These are phyloP conservation scores for Fusarium abutilonis DNA, from an alignment of 2,329 filamentous ascomycete genomes.

Conservation along the genomic window DNA sequence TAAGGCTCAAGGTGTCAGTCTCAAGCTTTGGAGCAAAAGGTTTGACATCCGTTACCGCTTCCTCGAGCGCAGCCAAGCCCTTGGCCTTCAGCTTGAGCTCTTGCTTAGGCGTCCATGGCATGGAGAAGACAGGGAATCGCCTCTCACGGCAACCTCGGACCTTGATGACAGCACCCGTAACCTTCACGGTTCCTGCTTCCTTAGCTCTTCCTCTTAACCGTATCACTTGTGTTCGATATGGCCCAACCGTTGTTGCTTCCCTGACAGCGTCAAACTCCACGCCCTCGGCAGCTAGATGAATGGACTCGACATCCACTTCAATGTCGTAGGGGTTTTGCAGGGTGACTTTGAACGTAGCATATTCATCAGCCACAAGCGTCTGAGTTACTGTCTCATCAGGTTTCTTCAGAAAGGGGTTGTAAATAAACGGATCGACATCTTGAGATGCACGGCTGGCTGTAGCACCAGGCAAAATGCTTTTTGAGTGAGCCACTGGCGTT, in stretches of 20 bases:
- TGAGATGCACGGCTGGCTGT: conserved; percentile 63
- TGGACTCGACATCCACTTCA: conserved; percentile 86
- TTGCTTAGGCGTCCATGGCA: conserved; percentile 76
- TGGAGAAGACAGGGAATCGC: conserved; percentile 83
- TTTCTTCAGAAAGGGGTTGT: conserved; percentile 88
- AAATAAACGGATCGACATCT: conserved; percentile 86
- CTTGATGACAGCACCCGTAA: conserved; percentile 82
- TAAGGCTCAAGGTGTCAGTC: conserved; percentile 67
- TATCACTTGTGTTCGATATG: conserved; percentile 84
- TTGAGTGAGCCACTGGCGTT: conserved; percentile 73
- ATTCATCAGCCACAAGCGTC: conserved; percentile 81
- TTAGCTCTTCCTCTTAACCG: conserved; percentile 75
- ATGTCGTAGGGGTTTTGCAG: conserved; percentile 96
- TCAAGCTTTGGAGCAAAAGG: conserved; percentile 56
- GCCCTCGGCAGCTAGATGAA: conserved; percentile 79
- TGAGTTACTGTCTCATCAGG: conserved; percentile 68
- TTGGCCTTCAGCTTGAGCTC: conserved; percentile 80
- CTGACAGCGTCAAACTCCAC: conserved; percentile 73
- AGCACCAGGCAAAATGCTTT: conserved; percentile 62
- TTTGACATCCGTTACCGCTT: conserved; percentile 53
- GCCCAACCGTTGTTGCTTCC: conserved; percentile 75
- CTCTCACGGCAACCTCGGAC: conserved; percentile 84
- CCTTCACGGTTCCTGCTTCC: conserved; percentile 72
- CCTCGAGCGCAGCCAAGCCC: conserved; percentile 69
- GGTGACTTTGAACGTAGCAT: conserved; percentile 80